Evolutionary conservation across 768 basidiomycete genomes (phyloP).

Genomic region (Termitomyces sp.): DNA sequence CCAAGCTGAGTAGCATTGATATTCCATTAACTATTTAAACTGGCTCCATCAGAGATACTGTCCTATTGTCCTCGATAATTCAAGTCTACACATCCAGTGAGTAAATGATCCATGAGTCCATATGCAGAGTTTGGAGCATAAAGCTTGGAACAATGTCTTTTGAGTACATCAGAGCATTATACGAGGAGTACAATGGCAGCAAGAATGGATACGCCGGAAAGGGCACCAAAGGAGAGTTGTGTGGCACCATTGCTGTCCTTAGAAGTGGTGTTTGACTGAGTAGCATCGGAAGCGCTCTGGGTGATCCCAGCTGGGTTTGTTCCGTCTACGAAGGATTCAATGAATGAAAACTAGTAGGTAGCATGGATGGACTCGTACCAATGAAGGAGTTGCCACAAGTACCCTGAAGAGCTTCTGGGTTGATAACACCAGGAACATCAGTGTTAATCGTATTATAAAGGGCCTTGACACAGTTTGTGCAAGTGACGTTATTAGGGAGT

Average conservation of each 20-base stretch:
- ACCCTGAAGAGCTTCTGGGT: constrained; percentile 21
- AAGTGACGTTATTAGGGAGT: constrained; percentile 38
- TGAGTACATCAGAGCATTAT: background rate
- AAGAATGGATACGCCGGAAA: constrained; percentile 1
- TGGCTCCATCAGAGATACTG: no score
- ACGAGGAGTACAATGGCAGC: background rate
- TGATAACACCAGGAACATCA: constrained; percentile 31
- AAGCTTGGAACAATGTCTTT: background rate
- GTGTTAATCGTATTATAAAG: constrained; percentile 40
- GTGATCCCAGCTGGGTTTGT: constrained; percentile 8
- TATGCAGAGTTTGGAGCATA: background rate
- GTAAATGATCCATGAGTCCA: background rate
- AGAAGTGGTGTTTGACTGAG: background rate
- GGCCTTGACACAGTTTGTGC: constrained; percentile 52
- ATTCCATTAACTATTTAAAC: no score
- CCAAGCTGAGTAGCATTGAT: no score
- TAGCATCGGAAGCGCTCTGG: background rate
- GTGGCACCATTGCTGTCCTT: background rate
- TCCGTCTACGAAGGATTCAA: constrained; percentile 4
- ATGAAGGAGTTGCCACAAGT: constrained; percentile 53
- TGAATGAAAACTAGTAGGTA: background rate
- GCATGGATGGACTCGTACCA: constrained; percentile 29
- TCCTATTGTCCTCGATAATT: background rate
- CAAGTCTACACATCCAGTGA: background rate
- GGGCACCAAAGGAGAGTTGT: background rate